phyloP scores from a whole-genome alignment of 1,139 yeast species.

The Blastobotrys serpentis region DNA sequence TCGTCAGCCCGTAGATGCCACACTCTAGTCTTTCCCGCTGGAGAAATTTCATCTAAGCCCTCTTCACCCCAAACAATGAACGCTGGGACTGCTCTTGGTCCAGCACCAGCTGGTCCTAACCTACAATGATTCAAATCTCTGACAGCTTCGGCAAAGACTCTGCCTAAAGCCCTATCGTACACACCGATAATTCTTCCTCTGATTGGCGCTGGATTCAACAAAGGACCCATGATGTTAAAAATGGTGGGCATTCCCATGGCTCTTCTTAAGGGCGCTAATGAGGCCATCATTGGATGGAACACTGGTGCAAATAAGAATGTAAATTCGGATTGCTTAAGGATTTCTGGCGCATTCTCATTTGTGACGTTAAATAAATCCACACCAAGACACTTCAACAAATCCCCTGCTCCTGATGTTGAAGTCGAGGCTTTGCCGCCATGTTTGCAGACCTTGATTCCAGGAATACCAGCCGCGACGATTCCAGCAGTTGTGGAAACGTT shows the following conservation, averaged over 20 bases:
- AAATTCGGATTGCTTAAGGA: constrained; percentile 57
- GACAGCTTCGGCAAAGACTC: constrained; percentile 80
- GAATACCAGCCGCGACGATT: constrained; percentile 86
- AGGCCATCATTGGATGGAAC: constrained; percentile 91
- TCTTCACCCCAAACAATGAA: constrained; percentile 90
- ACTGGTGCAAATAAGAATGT: constrained; percentile 89
- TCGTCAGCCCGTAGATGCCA: constrained; percentile 55
- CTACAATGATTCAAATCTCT: constrained; percentile 51
- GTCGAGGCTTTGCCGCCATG: constrained; percentile 98
- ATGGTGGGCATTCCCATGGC: constrained; percentile 86
- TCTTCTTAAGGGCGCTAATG: constrained; percentile 73
- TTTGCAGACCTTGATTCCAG: constrained; percentile 71
- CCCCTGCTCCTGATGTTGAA: constrained; percentile 91
- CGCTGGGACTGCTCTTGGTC: constrained; percentile 38
- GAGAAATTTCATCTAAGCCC: constrained; percentile 91
- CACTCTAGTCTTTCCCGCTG: constrained; percentile 73
- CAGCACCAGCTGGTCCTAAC: constrained; percentile 45
- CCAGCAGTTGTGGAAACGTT: constrained; percentile 95
- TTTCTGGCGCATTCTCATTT: constrained; percentile 59
- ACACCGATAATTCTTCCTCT: constrained; percentile 86
- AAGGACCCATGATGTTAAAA: constrained; percentile 89
- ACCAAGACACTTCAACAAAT: constrained; percentile 71
- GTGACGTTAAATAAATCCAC: constrained; percentile 71
- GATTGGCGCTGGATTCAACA: constrained; percentile 86
- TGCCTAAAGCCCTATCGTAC: constrained; percentile 73